Percentiles rank a stretch among this genome's conserved stretches.
phyloP scores from a whole-genome alignment of 164 flowering plant genomes.

The Pachysandra terminalis region DNA sequence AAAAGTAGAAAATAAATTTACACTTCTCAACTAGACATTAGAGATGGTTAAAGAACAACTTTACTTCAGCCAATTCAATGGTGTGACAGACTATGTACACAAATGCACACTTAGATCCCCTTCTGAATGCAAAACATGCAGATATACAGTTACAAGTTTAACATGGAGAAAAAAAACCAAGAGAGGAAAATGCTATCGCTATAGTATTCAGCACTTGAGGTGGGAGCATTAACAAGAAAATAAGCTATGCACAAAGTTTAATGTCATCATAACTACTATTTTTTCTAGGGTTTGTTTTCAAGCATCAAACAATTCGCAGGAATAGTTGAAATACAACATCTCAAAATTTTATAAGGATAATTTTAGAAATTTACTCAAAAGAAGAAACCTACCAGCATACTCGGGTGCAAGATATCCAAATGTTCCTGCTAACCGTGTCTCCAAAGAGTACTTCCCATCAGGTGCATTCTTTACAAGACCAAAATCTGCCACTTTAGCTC shows the following conservation, averaged over 20 bases:
- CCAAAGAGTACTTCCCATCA: slow-evolving; percentile 39
- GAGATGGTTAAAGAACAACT: background rate
- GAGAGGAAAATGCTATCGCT: background rate
- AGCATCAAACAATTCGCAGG: background rate
- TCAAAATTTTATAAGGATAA: background rate
- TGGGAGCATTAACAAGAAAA: background rate
- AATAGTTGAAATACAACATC: background rate
- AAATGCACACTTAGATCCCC: no score
- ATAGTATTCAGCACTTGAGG: background rate
- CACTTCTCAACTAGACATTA: background rate
- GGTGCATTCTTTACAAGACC: no score
- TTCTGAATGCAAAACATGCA: no score
- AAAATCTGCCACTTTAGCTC: no score
- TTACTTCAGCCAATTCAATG: background rate
- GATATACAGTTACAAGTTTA: no score
- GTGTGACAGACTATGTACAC: no score
- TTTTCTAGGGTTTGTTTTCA: background rate
- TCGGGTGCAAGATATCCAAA: no score
- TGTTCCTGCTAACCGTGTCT: slow-evolving; percentile 45
- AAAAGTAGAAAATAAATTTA: background rate
- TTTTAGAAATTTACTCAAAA: background rate
- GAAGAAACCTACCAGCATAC: slow-evolving; percentile 40
- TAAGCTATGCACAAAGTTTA: background rate
- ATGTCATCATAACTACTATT: background rate
- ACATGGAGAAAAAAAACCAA: background rate